These are phyloP conservation scores for Fusarium concolor DNA, from an alignment of 2,329 filamentous ascomycete genomes.

Conservation along the genomic window DNA sequence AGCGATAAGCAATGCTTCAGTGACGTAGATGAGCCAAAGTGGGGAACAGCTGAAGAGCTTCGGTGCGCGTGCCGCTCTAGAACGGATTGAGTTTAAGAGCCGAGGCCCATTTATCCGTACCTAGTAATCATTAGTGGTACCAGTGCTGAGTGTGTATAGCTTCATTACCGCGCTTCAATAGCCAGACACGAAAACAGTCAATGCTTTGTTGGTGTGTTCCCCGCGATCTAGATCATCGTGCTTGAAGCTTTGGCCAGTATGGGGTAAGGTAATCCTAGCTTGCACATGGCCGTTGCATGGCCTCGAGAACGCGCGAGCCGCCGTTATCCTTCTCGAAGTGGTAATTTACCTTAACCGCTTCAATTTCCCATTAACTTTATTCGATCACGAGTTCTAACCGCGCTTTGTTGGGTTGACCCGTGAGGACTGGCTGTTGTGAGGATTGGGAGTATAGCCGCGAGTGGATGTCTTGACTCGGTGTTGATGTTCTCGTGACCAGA, in stretches of 20 bases:
- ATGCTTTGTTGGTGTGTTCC: not conserved
- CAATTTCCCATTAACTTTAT: not conserved
- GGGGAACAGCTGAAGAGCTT: not conserved
- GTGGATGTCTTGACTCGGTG: not conserved
- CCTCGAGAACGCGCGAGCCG: not conserved
- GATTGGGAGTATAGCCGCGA: not conserved
- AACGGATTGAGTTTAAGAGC: slow-evolving; percentile 1
- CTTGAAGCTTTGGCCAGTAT: slow-evolving; percentile 27
- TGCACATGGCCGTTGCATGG: no score
- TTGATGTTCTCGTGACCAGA: slow-evolving; percentile 26
- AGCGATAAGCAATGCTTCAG: slow-evolving; percentile 43
- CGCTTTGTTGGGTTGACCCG: not conserved
- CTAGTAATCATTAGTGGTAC: no score
- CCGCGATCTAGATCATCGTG: slow-evolving; percentile 21
- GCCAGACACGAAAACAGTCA: not conserved
- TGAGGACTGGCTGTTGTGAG: not conserved
- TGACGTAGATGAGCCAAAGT: slow-evolving; percentile 36
- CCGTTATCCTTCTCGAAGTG: not conserved
- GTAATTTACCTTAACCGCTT: not conserved
- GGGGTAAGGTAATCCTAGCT: slow-evolving; percentile 3
- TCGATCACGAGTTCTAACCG: slow-evolving; percentile 3
- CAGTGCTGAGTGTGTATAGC: not conserved
- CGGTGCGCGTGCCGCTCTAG: slow-evolving; percentile 37
- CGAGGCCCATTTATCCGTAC: no score
- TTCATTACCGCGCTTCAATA: slow-evolving; percentile 30